Conservation (phyloP, 1,139 yeast species). For the Taphrina sp. region DNA sequence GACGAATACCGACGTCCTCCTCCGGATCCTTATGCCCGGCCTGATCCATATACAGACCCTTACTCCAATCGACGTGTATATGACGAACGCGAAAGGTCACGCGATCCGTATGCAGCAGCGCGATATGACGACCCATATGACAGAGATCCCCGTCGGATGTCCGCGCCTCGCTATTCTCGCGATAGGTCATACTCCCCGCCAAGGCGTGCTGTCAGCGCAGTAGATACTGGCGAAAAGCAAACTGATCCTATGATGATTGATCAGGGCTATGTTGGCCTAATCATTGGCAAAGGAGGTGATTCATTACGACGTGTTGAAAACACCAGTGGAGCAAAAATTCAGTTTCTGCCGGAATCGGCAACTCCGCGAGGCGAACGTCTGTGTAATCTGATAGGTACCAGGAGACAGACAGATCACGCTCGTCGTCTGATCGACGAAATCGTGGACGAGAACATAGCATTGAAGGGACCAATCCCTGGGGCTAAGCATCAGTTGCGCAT, state of each 20-base stretch:
- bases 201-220: constrained; percentile 19
- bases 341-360: constrained; percentile 35
- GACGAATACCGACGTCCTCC: constrained; percentile 21
- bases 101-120: constrained; percentile 15
- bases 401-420: constrained; percentile 36
- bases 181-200: constrained; percentile 28
- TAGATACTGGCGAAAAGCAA: constrained; percentile 12
- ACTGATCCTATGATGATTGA: constrained; percentile 38
- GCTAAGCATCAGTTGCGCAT: constrained; percentile 35
- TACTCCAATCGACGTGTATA: constrained; percentile 10
- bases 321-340: constrained; percentile 39
- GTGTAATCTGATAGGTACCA: constrained; percentile 38
- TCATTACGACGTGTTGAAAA: constrained; percentile 38
- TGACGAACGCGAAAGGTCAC: constrained; percentile 19
- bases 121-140: constrained; percentile 22
- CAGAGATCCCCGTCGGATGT: constrained; percentile 17
- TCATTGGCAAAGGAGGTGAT: constrained; percentile 41
- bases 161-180: constrained; percentile 14
- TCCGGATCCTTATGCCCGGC: constrained; percentile 15
- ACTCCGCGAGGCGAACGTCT: constrained; percentile 37
- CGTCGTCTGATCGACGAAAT: constrained; percentile 36
- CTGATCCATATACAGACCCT: constrained; percentile 15
- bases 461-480: constrained; percentile 33
- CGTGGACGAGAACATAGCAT: constrained; percentile 38
- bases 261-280: constrained; percentile 39